Evolutionary conservation across 2,329 filamentous ascomycete species (phyloP).

Genomic region (Tolypocladium capitatum): DNA sequence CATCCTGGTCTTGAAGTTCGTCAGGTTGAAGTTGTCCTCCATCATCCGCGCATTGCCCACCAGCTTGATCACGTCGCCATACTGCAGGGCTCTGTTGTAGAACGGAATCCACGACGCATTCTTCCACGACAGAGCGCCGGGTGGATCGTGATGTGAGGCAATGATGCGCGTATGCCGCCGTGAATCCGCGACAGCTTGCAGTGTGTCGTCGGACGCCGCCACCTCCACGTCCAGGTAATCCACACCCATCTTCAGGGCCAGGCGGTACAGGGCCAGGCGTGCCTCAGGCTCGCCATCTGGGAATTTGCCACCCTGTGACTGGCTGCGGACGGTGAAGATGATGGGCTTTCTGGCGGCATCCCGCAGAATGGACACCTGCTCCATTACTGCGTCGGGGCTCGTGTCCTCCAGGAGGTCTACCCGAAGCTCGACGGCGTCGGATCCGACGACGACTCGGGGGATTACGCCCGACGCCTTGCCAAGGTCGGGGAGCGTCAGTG

Average conservation of each 20-base stretch:
- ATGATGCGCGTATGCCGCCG: constrained; percentile 74
- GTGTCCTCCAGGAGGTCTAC: constrained; percentile 78
- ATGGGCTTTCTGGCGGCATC: constrained; percentile 61
- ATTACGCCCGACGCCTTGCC: constrained; percentile 49
- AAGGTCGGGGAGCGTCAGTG: constrained; percentile 71
- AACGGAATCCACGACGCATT: constrained; percentile 84
- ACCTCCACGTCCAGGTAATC: constrained; percentile 94
- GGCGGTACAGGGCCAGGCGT: constrained; percentile 60
- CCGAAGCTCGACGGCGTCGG: constrained; percentile 87
- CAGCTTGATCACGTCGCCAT: constrained; percentile 89
- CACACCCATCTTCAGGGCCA: constrained; percentile 69
- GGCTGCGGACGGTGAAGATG: constrained; percentile 83
- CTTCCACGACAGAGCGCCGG: constrained; percentile 67
- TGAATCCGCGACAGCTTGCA: constrained; percentile 51
- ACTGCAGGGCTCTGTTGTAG: constrained; percentile 82
- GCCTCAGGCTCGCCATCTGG: constrained; percentile 62
- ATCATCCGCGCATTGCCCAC: constrained; percentile 65
- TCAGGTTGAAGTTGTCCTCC: constrained; percentile 77
- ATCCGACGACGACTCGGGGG: constrained; percentile 63
- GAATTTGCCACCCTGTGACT: constrained; percentile 77
- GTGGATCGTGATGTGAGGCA: constrained; percentile 87
- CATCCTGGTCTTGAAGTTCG: constrained; percentile 69
- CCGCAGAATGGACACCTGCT: constrained; percentile 70
- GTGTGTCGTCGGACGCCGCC: constrained; percentile 63
- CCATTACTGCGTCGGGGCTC: constrained; percentile 61